Base-by-base conservation (phyloP, 768 basidiomycete species). In the Russula brevipes region DNA sequence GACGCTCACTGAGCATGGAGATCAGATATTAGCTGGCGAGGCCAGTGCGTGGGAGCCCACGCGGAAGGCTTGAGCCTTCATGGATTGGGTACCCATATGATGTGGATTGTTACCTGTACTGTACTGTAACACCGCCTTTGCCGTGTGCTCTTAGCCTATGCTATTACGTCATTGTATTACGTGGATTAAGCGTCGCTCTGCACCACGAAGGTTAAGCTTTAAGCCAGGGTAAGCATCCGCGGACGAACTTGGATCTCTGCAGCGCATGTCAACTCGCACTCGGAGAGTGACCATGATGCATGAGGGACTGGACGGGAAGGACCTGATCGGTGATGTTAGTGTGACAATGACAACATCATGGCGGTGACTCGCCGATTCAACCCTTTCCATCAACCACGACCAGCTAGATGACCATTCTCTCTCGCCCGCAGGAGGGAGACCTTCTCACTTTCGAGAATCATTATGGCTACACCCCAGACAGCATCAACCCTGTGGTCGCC, bases 21-120 rank as follows among this genome's bases (percentile, higher is more conserved):
- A 80, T 64, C 73, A 77, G 55, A 83, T 86, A 31, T 75, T 85
- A 35, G 76, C 79, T 31, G 85, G 85, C 19, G 73, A 79, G 62
- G 76, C 55, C 4, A 59, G 47, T 38, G 66, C 67, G 10, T 35
- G 45, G 42, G 56, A 67, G 17, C 66, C 67, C 24, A 64, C 57
- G 2, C 53, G 51, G 38, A 52, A 65, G 30, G 53, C 14, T n/a
- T 66, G 47, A 62, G 41, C 19, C 3, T 12, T 24, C 19, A 47
- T 24, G 24, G 24, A 24, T 24, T 24, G 24, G 24, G 24, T 24
- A 24, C 24, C 24, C 24, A 24, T 24, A 24, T 24, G 24, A 24
- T 24, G 24, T 24, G 24, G 24, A 24, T 24, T 24, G 24, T 24
- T 1, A 24, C 24, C 24, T 24, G 24, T 24, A 24, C 24, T 24